Evolutionary conservation across 768 basidiomycete species (phyloP), one percentile per base, ranked within the genome.

Genomic region (Phanerodontia chrysosporium): DNA sequence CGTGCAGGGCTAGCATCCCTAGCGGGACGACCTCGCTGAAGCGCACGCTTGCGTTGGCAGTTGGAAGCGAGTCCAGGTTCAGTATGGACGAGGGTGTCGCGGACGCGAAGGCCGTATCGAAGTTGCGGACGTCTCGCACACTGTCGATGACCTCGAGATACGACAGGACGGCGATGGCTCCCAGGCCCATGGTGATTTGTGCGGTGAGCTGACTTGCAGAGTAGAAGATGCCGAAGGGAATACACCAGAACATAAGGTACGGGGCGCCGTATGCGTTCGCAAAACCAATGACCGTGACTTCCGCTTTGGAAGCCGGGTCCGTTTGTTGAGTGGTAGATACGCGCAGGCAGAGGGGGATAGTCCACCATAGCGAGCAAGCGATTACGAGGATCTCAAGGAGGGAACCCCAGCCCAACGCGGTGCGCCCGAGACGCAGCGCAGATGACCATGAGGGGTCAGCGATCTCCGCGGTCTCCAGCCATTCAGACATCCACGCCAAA

Each of bases 181-280:
- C 77, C 0, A 92, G 75, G 0, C 79, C 83, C 42, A 96, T 75
- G 16, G 86, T 81, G 18, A 98, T 59, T 69, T 99, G 96, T 0
- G 90, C 95, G 0, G 89, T 87, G 2, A 93, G 81, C 64, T 94
- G 93, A 10, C 81, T 85, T 21, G 85, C 78, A 28, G 83, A 72
- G 71, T 85, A 90, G 10, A 89, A 75, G 13, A 87, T 55, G 3
- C 77, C 76, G 42, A 96, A 81, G 49, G 79, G 73, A 24, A 89
- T 78, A 7, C 81, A 77, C 83, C 89, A 89, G 67, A 97, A 91
- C 36, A 96, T 74, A 56, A 95, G 75, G 71, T 94, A 97, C 1
- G 92, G 84, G 16, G 94, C 86, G 16, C 94, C 96, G 66, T 86
- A 95, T 0, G 91, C 86, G 69, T 98, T 97, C 0, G 92, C 90